These are phyloP conservation scores for Mitragyna speciosa DNA, from an alignment of 257 asterid species.

Conservation along the genomic window DNA sequence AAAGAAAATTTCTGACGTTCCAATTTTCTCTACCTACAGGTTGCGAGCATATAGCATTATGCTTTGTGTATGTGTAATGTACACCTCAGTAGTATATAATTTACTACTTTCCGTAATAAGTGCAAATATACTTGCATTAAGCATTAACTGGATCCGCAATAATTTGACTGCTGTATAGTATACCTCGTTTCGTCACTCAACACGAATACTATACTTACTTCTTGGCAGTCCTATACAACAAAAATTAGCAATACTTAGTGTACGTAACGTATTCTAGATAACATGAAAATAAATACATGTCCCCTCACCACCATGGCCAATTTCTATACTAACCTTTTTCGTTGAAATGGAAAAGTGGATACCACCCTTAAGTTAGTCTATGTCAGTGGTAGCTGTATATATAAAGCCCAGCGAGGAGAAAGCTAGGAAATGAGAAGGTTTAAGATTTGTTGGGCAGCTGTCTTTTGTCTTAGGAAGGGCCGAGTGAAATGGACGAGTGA, in stretches of 20 bases:
- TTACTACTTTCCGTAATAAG: neutral
- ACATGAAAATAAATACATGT: neutral
- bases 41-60: neutral
- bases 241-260: too few species aligned
- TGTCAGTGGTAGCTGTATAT: neutral
- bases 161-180: too few species aligned
- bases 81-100: too few species aligned
- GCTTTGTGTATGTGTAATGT: too few species aligned
- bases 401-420: neutral
- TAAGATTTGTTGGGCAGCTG: constrained; percentile 16
- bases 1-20: neutral
- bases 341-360: neutral
- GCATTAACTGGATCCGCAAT: too few species aligned
- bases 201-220: too few species aligned
- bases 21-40: neutral
- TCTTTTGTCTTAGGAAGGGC: constrained; percentile 7
- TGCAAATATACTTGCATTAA: too few species aligned
- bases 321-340: neutral
- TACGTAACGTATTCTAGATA: too few species aligned
- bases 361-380: too few species aligned
- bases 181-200: too few species aligned
- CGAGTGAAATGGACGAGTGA: constrained; percentile 42
- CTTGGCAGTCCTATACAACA: too few species aligned
- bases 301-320: neutral
- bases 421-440: too few species aligned